Evolutionary conservation across 106 monocot species (phyloP), one percentile per base, ranked within the genome.

Genomic region (Amphibolis antarctica): DNA sequence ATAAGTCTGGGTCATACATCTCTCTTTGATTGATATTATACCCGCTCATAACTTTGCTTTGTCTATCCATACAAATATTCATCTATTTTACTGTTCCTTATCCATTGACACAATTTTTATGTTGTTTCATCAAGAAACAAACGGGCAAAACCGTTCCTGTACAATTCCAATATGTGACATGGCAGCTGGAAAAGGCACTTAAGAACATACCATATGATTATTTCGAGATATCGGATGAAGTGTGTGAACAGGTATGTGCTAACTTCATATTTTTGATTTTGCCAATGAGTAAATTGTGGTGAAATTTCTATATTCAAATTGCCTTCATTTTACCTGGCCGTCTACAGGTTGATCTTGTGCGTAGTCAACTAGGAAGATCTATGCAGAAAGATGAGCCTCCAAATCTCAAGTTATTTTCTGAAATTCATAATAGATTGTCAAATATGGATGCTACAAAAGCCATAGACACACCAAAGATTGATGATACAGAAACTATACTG

Each of bases 161-260:
- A 19, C 88, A 93, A 62, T 79, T 78, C 57, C 79, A 85, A 63
- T 89, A 80, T 50, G 79, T 89, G 70, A 70, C 86, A 60, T 96
- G 94, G 94, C 81, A 84, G 47, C 63, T 96, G 64, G 82, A 86
- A 53, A 89, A 77, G 64, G 83, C 65, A 59, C 79, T 96, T 64
- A 77, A 57, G 53, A 75, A 77, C 59, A 9, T 86, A 10, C 73
- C 86, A 57, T 82, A 74, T 69, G 75, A 82, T 53, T 64, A 80
- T 66, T 96, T 96, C 66, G 60, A 66, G 1, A 74, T 96, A 68
- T 86, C 89, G 27, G 89, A 89, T 63, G 94, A 96, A 80, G 86
- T 96, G 59, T 79, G 79, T 70, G 94, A 96, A 76, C 79, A 96
- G 86, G 89, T 89, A 75, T 36, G 19, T 20, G 19, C 18, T 28